Conservation (phyloP, 2,329 filamentous ascomycete genomes). For the Aspergillus viridinutans region DNA sequence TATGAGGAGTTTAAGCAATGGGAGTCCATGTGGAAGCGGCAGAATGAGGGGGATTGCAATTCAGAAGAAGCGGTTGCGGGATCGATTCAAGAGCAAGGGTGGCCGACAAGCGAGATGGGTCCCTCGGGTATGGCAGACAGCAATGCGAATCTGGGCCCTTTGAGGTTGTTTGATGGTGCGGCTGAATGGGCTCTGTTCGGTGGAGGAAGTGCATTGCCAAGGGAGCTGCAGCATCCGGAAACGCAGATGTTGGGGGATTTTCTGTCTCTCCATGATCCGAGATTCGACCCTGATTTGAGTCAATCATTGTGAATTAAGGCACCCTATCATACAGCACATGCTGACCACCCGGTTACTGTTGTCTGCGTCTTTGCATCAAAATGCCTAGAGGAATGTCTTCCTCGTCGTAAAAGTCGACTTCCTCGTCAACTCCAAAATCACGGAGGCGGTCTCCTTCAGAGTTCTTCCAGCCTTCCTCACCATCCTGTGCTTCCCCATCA, state of each 20-base stretch:
- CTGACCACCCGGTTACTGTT: not conserved
- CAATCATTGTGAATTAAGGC: not conserved
- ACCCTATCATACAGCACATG: not conserved
- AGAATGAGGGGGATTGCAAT: not conserved
- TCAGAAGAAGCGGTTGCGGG: not conserved
- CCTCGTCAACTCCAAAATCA: constrained; percentile 64
- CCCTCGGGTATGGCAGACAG: constrained; percentile 6
- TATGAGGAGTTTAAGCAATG: constrained; percentile 19
- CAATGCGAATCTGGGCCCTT: not conserved
- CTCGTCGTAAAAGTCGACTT: constrained; percentile 60
- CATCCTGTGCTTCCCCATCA: constrained; percentile 25
- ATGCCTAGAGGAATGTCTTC: constrained; percentile 58
- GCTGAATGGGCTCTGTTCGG: constrained; percentile 15
- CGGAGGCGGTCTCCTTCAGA: constrained; percentile 58
- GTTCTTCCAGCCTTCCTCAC: constrained; percentile 60
- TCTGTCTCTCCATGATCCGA: constrained; percentile 1
- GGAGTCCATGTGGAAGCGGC: constrained; percentile 11
- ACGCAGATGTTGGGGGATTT: constrained; percentile 20
- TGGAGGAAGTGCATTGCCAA: constrained; percentile 5
- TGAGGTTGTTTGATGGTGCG: constrained; percentile 4
- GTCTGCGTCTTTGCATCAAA: constrained; percentile 37
- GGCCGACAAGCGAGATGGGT: not conserved
- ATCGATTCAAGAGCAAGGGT: not conserved
- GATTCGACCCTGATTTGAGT: not conserved
- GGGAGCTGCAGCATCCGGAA: constrained; percentile 17